Evolutionary conservation across 1,284 basidiomycete species (phyloP), one percentile per base, ranked within the genome.

Genomic region (Irpex lacteus): DNA sequence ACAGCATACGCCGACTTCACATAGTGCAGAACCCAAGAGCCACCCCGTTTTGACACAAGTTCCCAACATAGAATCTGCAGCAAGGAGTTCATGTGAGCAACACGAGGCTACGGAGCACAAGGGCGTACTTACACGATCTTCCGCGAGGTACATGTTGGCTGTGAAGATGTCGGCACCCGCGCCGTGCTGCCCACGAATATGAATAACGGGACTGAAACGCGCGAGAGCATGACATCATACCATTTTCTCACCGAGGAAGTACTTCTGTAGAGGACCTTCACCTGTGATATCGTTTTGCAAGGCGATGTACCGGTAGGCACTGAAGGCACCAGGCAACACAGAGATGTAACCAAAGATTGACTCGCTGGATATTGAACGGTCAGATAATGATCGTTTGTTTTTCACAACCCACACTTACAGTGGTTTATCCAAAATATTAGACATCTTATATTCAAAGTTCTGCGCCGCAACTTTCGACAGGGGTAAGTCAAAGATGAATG

Each of bases 401-500:
- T 26, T 9, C 61, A 56, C 38, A 36, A 34, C 5, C 32, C 32
- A 21, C 4, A 77, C 81, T 52, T 66, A 82, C 75, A 97, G 76
- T 5, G 96, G 95, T 75, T 96, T 97, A 71, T 96, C 94, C 64
- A 96, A 75, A 68, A 96, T 96, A 72, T 95, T 96, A 59, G 88
- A 91, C 91, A 97, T 96, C 83, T 98, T 98, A 81, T 98, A 98
- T 79, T 98, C 96, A 67, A 96, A 96, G 75, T 96, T 96, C 80
- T 96, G 95, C 15, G 95, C 93, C 4, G 94, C 94, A 18, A 92
- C 91, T 76, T 64, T 8, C 9, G 32, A 59, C 57, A 11, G 11
- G 36, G 32, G 32, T 36, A 15, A 32, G 54, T 21, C 8, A 53
- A 26, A 18, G 38, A 55, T 6, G 40, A 18, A 61, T 34, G 1